These are phyloP conservation scores for Brassica nigra DNA, from an alignment of 345 rosid genomes.

Conservation along the genomic window DNA sequence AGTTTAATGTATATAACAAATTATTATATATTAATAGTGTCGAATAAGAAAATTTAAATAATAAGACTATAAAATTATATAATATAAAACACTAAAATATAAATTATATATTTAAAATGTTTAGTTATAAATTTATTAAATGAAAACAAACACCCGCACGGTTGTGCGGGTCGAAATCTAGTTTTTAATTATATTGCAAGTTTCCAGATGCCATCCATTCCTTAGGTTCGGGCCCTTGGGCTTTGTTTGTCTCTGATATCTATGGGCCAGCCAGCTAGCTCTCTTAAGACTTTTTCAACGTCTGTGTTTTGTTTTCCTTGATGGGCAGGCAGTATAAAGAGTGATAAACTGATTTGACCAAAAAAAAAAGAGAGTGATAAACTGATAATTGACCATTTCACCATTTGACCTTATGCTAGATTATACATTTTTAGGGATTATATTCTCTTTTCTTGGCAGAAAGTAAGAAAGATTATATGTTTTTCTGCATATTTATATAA, in stretches of 20 bases:
- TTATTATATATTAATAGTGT: too few relatives aligned
- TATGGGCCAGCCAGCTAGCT: not conserved
- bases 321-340: not conserved
- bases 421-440: not conserved
- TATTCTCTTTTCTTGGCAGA: not conserved
- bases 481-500: not conserved
- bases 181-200: not conserved
- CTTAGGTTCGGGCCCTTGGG: not conserved
- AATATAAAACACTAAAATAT: too few relatives aligned
- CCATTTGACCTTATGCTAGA: not conserved
- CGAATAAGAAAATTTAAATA: too few relatives aligned
- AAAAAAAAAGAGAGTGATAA: not conserved
- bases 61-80: too few relatives aligned
- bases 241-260: conserved; percentile 1
- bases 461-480: not conserved
- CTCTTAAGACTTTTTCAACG: not conserved
- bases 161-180: too few relatives aligned
- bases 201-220: not conserved
- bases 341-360: not conserved
- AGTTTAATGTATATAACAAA: too few relatives aligned
- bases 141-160: too few relatives aligned
- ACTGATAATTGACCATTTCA: not conserved
- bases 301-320: not conserved
- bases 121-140: too few relatives aligned
- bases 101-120: too few relatives aligned